Evolutionary conservation across 2,329 filamentous ascomycete genomes (phyloP).

Genomic region (Polychaeton citri): DNA sequence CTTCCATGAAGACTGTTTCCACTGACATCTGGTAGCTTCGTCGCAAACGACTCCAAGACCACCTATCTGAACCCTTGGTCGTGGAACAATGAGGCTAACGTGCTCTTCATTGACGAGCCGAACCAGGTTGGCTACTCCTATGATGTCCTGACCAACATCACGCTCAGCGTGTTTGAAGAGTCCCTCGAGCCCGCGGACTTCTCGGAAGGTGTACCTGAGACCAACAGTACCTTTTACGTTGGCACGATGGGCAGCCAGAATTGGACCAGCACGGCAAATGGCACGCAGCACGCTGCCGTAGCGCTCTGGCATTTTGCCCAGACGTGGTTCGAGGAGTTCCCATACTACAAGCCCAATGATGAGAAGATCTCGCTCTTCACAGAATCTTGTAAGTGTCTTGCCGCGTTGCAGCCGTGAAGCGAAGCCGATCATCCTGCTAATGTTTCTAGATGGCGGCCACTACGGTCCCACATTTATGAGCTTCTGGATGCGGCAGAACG

Average conservation of each 20-base stretch:
- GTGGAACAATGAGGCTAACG: conserved; percentile 46
- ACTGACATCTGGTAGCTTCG: conserved; percentile 7
- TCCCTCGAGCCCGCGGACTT: conserved; percentile 10
- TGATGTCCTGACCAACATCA: conserved; percentile 25
- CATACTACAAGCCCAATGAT: conserved; percentile 30
- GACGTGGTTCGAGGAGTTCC: conserved; percentile 30
- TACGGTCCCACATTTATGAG: conserved; percentile 38
- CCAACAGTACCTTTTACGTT: conserved; percentile 18
- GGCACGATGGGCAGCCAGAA: conserved; percentile 50
- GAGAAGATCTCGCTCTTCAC: conserved; percentile 48
- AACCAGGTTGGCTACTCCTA: conserved; percentile 45
- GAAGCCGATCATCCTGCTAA: conserved; percentile 42
- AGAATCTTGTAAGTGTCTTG: conserved; percentile 40
- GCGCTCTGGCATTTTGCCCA: conserved; percentile 53
- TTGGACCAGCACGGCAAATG: conserved; percentile 13
- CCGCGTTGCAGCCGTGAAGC: too few species aligned
- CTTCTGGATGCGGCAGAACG: conserved; percentile 46
- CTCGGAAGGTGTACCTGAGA: conserved; percentile 23
- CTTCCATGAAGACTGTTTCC: neutral
- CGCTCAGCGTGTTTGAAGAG: conserved; percentile 5
- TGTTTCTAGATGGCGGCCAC: conserved; percentile 42
- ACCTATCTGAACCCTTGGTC: conserved; percentile 43
- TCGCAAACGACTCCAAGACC: conserved; percentile 40
- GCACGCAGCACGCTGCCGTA: conserved; percentile 17
- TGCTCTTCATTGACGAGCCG: conserved; percentile 53